Conservation (phyloP, 768 basidiomycete species). For the Podaxis sp. region DNA sequence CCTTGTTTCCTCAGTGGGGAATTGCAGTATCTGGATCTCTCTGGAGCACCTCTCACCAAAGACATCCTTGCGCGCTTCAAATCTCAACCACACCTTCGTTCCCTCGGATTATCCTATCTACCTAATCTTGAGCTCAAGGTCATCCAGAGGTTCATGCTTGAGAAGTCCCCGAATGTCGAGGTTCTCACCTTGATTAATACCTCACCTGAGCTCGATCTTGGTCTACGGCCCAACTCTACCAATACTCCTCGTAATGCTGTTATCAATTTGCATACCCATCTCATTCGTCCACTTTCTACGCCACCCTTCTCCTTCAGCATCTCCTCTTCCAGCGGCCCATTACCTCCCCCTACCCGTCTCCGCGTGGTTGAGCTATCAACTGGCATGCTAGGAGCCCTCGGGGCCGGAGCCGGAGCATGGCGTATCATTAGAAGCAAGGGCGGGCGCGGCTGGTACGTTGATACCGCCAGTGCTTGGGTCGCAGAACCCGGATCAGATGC, state of each 20-base stretch:
- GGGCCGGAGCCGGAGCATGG: slow-evolving; percentile 84
- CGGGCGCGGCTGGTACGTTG: slow-evolving; percentile 93
- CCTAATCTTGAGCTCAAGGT: slow-evolving; percentile 63
- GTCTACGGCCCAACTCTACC: slow-evolving; percentile 37
- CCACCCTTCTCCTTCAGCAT: slow-evolving; percentile 73
- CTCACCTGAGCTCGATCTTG: slow-evolving; percentile 71
- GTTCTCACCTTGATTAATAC: slow-evolving; percentile 80
- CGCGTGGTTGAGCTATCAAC: slow-evolving; percentile 87
- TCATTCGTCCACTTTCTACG: slow-evolving; percentile 80
- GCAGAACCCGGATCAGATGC: slow-evolving; percentile 36
- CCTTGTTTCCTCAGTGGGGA: slow-evolving; percentile 78
- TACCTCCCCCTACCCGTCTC: slow-evolving; percentile 64
- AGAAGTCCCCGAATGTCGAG: slow-evolving; percentile 76
- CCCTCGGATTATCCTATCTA: slow-evolving; percentile 89
- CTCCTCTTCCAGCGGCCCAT: slow-evolving; percentile 29
- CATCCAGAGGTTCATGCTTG: slow-evolving; percentile 66
- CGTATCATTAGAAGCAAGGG: slow-evolving; percentile 90
- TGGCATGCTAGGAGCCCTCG: slow-evolving; percentile 67
- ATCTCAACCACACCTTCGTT: slow-evolving; percentile 74
- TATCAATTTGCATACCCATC: slow-evolving; percentile 70
- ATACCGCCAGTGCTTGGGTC: slow-evolving; percentile 84
- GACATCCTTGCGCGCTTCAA: slow-evolving; percentile 54
- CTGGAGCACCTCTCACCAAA: slow-evolving; percentile 72
- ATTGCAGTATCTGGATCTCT: slow-evolving; percentile 88
- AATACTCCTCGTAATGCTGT: slow-evolving; percentile 62